Evolutionary conservation across 164 flowering plant species (phyloP).

Genomic region (Stephania cephalantha): DNA sequence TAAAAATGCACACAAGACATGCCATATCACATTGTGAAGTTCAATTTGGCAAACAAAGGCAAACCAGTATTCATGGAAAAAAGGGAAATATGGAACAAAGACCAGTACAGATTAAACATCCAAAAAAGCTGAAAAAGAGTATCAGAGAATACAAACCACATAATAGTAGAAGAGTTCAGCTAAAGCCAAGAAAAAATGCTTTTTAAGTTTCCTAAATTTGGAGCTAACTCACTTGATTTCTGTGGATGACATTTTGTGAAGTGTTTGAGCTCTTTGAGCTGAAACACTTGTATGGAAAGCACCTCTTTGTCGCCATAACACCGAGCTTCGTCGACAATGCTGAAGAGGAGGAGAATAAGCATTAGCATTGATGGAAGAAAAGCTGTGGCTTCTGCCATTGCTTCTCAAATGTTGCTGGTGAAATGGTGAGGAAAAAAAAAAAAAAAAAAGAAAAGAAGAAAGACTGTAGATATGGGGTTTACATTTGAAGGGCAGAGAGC

Average conservation of each 20-base stretch:
- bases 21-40: no score
- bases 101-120: not conserved
- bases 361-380: slow-evolving; percentile 18
- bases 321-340: slow-evolving; percentile 17
- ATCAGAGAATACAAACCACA: slow-evolving; percentile 11
- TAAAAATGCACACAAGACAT: not conserved
- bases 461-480: not conserved
- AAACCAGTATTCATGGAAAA: not conserved
- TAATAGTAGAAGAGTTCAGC: not conserved
- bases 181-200: slow-evolving; percentile 1
- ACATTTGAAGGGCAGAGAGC: slow-evolving; percentile 4
- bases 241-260: slow-evolving; percentile 30
- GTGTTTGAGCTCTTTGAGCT: slow-evolving; percentile 23
- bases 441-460: no score
- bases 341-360: slow-evolving; percentile 16
- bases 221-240: slow-evolving; percentile 53
- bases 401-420: not conserved
- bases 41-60: not conserved
- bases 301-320: slow-evolving; percentile 31
- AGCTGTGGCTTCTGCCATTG: slow-evolving; percentile 25
- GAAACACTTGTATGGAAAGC: slow-evolving; percentile 30
- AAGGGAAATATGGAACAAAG: not conserved
- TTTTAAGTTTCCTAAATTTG: no score
- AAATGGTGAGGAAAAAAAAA: slow-evolving; percentile 10
- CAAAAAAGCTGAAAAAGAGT: not conserved